Evolutionary conservation across 2,329 filamentous ascomycete genomes (phyloP), one percentile per base, ranked within the genome.

Genomic region (Cadophora sp.): DNA sequence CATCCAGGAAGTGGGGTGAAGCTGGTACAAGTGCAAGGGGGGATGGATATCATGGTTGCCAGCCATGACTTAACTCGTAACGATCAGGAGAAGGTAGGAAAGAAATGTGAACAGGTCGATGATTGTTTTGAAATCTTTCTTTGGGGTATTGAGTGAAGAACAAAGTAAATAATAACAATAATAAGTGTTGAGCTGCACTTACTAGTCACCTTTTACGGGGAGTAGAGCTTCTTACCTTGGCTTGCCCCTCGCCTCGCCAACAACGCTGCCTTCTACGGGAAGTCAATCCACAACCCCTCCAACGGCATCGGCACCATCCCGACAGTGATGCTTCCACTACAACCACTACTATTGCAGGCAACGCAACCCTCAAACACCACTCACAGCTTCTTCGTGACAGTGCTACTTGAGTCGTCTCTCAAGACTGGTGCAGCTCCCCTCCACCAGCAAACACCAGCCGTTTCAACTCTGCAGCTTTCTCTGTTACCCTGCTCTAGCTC

Each of bases 171-270:
- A 9, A 37, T 12, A 37, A 12, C 9, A 37, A 12, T 37, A 37
- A 48, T 48, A 48, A 48, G 19, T 50, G 59, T 27, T 62, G 59
- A 40, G 59, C 22, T 62, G 40, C 40, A 46, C 27, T 62, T 26
- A 26, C 27, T 29, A 60, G 29, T 60, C 24, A 31, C 50, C 43
- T n/a, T 48, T 48, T 22, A 22, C 5, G 8, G 40, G 12, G 12
- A 43, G 19, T 16, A 55, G 24, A 16, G 27, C 27, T 29, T n/a
- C n/a, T 51, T n/a, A 26, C 48, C n/a, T n/a, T n/a, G n/a, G n/a
- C n/a, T n/a, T n/a, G 9, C n/a, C 48, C 48, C 48, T 24, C 26
- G 6, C 26, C 26, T 24, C 48, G n/a, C 26, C 26, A 51, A 14
- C 8, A 51, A 24, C 48, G 26, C 48, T n/a, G 27, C 27, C 50